Evolutionary conservation across 2,329 filamentous ascomycete genomes (phyloP).

Genomic region (Alternaria hordeiaustralica): DNA sequence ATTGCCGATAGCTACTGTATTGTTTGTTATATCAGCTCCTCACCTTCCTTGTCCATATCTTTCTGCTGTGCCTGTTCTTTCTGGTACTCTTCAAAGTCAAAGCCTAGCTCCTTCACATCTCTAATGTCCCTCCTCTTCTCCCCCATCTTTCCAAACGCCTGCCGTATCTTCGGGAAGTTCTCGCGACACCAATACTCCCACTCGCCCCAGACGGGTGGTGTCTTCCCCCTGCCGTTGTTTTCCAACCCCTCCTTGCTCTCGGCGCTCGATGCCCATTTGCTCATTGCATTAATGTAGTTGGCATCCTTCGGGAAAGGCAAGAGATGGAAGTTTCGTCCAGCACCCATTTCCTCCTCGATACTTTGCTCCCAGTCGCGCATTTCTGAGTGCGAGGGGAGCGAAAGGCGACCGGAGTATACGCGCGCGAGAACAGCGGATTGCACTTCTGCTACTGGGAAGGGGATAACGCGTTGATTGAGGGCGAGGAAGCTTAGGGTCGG

Average conservation of each 20-base stretch:
- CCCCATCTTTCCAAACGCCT: slow-evolving; percentile 72
- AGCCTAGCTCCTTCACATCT: slow-evolving; percentile 75
- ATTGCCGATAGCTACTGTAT: not conserved
- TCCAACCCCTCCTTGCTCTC: slow-evolving; percentile 46
- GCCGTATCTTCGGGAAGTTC: slow-evolving; percentile 72
- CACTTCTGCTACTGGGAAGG: slow-evolving; percentile 79
- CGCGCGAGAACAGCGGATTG: slow-evolving; percentile 80
- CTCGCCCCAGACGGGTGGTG: slow-evolving; percentile 73
- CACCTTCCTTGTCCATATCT: not conserved
- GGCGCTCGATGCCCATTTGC: slow-evolving; percentile 65
- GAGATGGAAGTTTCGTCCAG: slow-evolving; percentile 61
- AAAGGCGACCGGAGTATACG: slow-evolving; percentile 74
- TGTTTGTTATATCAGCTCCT: not conserved
- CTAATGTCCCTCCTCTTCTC: slow-evolving; percentile 63
- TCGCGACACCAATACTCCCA: slow-evolving; percentile 75
- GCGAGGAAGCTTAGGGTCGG: slow-evolving; percentile 81
- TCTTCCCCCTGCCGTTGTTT: slow-evolving; percentile 63
- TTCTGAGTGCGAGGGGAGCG: slow-evolving; percentile 65
- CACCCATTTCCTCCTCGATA: slow-evolving; percentile 52
- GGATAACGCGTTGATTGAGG: slow-evolving; percentile 83
- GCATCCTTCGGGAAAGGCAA: slow-evolving; percentile 68
- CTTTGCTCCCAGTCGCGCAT: slow-evolving; percentile 73
- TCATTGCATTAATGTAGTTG: slow-evolving; percentile 71
- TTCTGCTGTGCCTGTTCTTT: not conserved
- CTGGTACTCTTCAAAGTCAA: slow-evolving; percentile 57